A percentile compares a stretch with the other conserved stretches of the same genome.
phyloP scores from a whole-genome alignment of 1,284 basidiomycete species.

The Taiwanofungus camphoratus region DNA sequence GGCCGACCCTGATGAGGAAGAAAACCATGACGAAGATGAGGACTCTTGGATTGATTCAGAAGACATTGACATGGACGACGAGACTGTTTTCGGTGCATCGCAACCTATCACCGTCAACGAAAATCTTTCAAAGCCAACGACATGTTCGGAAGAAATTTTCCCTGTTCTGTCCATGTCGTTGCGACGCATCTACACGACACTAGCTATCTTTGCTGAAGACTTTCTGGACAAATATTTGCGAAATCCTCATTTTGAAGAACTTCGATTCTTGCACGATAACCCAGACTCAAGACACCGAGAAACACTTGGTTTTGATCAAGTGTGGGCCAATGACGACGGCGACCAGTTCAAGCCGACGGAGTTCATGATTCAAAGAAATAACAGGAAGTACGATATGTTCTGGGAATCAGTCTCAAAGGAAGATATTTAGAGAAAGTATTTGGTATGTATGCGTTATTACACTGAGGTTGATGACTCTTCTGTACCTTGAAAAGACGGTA shows the following conservation, averaged over 20 bases:
- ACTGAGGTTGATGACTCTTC: no score
- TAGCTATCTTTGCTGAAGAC: not conserved
- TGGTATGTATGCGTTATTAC: no score
- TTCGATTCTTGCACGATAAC: constrained; percentile 6
- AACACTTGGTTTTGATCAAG: constrained; percentile 2
- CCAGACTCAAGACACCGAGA: not conserved
- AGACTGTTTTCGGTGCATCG: no score
- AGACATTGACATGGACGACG: not conserved
- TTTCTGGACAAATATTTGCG: constrained; percentile 4
- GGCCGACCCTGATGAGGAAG: not conserved
- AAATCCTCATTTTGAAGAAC: not conserved
- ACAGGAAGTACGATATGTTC: constrained; percentile 4
- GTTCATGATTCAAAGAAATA: not conserved
- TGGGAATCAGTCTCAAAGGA: constrained; percentile 3
- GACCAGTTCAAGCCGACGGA: not conserved
- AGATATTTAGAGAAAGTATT: not conserved
- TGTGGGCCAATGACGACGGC: not conserved
- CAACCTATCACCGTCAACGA: no score
- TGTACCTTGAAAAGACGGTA: no score
- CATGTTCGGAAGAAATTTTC: not conserved
- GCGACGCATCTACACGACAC: not conserved
- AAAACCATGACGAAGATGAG: not conserved
- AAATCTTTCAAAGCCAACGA: no score
- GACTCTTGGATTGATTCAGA: not conserved
- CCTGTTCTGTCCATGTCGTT: not conserved